These are phyloP conservation scores for Dictyostelium intermedium DNA, from an alignment of 78 protist genomes.

Conservation along the genomic window DNA sequence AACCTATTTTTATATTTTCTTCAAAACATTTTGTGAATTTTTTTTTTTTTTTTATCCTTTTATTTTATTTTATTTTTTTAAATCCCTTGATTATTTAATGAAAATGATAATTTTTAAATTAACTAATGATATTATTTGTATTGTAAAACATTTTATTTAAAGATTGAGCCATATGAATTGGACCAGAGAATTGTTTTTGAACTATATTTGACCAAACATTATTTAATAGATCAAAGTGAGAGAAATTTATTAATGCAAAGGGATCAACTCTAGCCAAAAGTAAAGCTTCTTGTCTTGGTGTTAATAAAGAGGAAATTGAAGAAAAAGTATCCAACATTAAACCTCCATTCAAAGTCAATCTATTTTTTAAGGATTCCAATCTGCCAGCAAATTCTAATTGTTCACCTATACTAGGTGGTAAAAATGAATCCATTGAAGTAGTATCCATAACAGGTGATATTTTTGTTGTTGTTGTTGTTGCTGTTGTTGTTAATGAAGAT, in stretches of 20 bases:
- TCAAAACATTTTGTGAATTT: too few species aligned
- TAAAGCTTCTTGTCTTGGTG: slow-evolving; percentile 58
- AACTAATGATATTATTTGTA: too few species aligned
- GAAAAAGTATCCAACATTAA: slow-evolving; percentile 18
- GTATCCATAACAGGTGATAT: too few species aligned
- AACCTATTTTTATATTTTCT: too few species aligned
- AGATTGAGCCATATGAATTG: slow-evolving; percentile 55
- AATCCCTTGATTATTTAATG: too few species aligned
- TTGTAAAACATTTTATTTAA: slow-evolving; percentile 1
- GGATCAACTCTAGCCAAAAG: slow-evolving; percentile 14
- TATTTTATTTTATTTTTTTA: too few species aligned
- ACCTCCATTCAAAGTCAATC: background rate
- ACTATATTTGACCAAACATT: slow-evolving; percentile 36
- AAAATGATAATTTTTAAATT: too few species aligned
- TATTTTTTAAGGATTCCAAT: slow-evolving; percentile 38
- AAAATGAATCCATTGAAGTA: background rate
- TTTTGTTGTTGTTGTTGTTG: too few species aligned
- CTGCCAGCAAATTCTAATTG: slow-evolving; percentile 54
- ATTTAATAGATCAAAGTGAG: slow-evolving; percentile 32
- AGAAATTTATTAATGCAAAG: background rate
- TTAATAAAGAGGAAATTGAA: background rate
- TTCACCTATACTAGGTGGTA: background rate
- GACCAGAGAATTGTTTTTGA: background rate
- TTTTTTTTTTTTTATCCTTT: too few species aligned
- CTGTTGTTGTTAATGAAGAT: background rate